Base-by-base conservation (phyloP, 306 rosid genomes). In the Sesbania bispinosa region DNA sequence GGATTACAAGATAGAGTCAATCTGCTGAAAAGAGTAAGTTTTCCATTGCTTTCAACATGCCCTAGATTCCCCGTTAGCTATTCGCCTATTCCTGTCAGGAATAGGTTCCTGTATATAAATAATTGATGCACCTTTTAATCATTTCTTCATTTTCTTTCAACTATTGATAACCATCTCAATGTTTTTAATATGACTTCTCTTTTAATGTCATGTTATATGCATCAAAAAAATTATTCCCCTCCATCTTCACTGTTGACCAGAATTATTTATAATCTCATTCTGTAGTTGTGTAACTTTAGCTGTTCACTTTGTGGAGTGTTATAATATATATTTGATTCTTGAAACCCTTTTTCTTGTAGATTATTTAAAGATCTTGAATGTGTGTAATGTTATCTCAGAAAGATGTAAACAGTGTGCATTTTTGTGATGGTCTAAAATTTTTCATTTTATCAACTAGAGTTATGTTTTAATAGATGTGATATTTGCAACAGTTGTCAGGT, bases 1-100 rank as follows among this genome's bases (percentile, higher is more conserved):
- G 98, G 97, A 71, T 79, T 93, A 83, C 98, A 93, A 76, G 98
- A 90, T 66, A 87, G 97, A 78, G 98, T 90, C 85, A 87, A 43
- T 84, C 78, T 93, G 75, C 86, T 93, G 81, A 93, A 93, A 79
- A 87, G 97, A 80, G 98, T 90, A 83, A 80, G 87, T 57, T 55
- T 43, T 50, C 54, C 21, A 42, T 43, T 77, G 53, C 52, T 45
- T 36, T 57, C 71, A 63, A 43, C 32, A 52, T 48, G 33, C 65
- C 64, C 55, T 78, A 42, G 36, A 55, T n/a, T n/a, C n/a, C n/a
- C n/a, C n/a, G n/a, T n/a, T n/a, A n/a, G n/a, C n/a, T n/a, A n/a
- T n/a, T n/a, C n/a, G n/a, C n/a, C n/a, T n/a, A n/a, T n/a, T n/a
- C n/a, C n/a, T n/a, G n/a, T n/a, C n/a, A n/a, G n/a, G n/a, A n/a